Evolutionary conservation across 331 rosid genomes (phyloP), one percentile per base, ranked within the genome.

Genomic region (Rosa hybrid): DNA sequence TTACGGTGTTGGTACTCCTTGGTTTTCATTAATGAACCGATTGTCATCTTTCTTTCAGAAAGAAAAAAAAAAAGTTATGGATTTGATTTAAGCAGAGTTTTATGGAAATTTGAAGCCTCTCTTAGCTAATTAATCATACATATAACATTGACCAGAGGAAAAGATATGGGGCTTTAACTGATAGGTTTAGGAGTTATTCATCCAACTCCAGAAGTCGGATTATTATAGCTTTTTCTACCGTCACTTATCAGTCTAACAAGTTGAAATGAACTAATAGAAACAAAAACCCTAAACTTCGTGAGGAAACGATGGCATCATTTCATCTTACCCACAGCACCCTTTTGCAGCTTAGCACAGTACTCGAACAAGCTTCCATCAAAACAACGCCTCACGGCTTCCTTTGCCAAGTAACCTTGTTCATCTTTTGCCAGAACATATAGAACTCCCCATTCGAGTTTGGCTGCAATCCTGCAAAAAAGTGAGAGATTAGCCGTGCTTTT

Each of bases 361-460:
- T 91, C 94, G 39, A 91, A 93, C 67, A 93, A 77, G 89, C 93
- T 91, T 25, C 97, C 97, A 81, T 93, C 97, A 27, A 91, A 91
- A 78, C 97, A 91, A 44, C 96, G 94, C 64, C 97, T 88, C 81
- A 93, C 92, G 5, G 93, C 97, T 83, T 93, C 96, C 86, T 91
- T 93, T 48, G 97, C 82, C 65, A 93, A 78, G 81, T 75, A 83
- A 6, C 96, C 96, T 59, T 88, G 74, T 16, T 85, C 94, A 56
- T 91, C 96, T 83, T 81, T 90, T 16, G 92, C 97, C n/a, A 93
- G 86, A 68, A 89, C 4, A 71, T 93, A 91, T 83, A 93, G 85
- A 53, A 80, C 83, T 60, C 90, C 92, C 97, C 96, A 90, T 86
- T 93, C 97, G 48, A 91, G 4, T 82, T 91, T 93, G 70, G 92